Base-by-base conservation (phyloP, 2,329 filamentous ascomycete species). In the Trematosphaeria pertusa region DNA sequence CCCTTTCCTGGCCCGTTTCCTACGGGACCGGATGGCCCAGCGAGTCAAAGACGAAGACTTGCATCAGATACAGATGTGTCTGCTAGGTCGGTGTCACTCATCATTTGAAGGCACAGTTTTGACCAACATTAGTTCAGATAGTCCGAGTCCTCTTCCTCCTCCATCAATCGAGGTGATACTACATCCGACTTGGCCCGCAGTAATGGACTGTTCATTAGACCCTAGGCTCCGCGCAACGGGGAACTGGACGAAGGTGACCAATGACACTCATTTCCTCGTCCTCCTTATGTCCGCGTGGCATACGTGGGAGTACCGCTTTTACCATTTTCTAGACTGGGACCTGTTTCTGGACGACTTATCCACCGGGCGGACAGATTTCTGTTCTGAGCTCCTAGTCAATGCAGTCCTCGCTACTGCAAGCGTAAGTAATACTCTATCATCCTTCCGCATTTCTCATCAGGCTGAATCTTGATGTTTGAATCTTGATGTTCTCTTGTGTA, bases 61-160 rank as follows among this genome's bases (percentile, higher is more conserved):
- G 50, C 50, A 26, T 56, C 59, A 24, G 61, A 65, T 43, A 40
- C 49, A 10, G 58, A 62, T 35, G 54, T 63, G 9, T 62, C 64
- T 34, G 58, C 58, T 56, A 56, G 61, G 65, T 69, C 59, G 54
- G 60, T 26, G 17, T 18, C 43, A 43, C 20, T 12, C 19, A 39
- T 41, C 24, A 30, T 39, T 32, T 33, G 34, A 38, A 28, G 28
- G 47, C 41, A 44, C 39, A 28, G 37, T 52, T 62, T 66, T 67
- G 59, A 65, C 64, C 62, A 60, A 61, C 58, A 32, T 46, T 47
- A 67, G 65, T 49, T 63, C 59, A 62, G 63, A 61, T 51, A 58
- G 50, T 42, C 54, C 54, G 48, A 47, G 35, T 31, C 50, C 54
- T 14, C 35, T 51, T 26, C 51, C 50, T 12, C 44, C 33, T 9